These are phyloP conservation scores for Penicillium hesseltinei DNA, from an alignment of 2,329 filamentous ascomycete genomes.

Conservation along the genomic window DNA sequence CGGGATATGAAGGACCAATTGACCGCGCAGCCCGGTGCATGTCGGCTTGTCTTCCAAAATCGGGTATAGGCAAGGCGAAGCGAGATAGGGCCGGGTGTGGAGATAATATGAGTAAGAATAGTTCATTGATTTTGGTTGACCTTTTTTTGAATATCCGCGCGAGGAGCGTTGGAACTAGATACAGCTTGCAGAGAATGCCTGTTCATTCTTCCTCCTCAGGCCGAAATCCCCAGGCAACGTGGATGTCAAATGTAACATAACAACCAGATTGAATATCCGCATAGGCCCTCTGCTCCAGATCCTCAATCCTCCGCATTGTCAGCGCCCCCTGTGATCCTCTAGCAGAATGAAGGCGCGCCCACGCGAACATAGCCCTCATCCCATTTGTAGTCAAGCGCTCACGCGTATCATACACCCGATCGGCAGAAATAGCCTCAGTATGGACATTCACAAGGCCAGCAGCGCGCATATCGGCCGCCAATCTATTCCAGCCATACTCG, in stretches of 20 bases:
- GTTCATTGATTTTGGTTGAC: not conserved
- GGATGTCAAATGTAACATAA: constrained; percentile 11
- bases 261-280: constrained; percentile 12
- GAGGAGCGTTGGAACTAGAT: not conserved
- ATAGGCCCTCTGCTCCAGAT: constrained; percentile 4
- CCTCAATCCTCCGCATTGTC: not conserved
- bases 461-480: not conserved
- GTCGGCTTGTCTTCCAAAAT: not conserved
- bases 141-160: not conserved
- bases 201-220: not conserved
- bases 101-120: not conserved
- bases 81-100: not conserved
- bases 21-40: constrained; percentile 4
- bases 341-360: not conserved
- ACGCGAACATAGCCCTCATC: not conserved
- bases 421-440: not conserved
- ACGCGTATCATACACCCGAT: constrained; percentile 1
- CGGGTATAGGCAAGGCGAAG: not conserved
- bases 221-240: constrained; percentile 6
- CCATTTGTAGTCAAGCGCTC: not conserved
- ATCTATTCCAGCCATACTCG: not conserved
- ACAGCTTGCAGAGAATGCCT: not conserved
- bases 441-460: not conserved
- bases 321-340: not conserved
- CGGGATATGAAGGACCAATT: constrained; percentile 8